phyloP scores from a whole-genome alignment of 208 protist genomes.

The Acanthamoeba lenticulata region DNA sequence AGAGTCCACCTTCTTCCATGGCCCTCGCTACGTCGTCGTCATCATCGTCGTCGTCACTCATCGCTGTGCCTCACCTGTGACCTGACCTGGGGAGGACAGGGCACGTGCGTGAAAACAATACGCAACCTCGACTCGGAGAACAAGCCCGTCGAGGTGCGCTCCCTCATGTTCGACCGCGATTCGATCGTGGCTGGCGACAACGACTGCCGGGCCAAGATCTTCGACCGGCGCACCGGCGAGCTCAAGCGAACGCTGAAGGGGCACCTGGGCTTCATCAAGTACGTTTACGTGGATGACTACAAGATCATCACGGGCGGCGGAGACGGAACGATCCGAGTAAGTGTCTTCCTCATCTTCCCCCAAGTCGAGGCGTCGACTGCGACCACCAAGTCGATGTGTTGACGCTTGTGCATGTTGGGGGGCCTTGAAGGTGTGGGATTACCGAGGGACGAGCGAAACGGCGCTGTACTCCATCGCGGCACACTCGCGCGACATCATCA shows the following conservation, averaged over 20 bases:
- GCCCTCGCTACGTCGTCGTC: background rate
- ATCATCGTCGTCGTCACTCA: background rate
- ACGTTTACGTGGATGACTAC: conserved; percentile 57
- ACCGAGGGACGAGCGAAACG: background rate
- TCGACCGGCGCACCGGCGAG: conserved; percentile 4
- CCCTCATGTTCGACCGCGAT: background rate
- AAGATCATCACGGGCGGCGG: conserved; percentile 33
- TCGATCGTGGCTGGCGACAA: conserved; percentile 44
- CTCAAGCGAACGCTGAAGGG: conserved; percentile 21
- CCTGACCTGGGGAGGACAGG: background rate
- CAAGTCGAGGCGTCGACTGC: background rate
- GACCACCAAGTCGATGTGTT: background rate
- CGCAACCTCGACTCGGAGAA: background rate
- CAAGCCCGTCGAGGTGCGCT: background rate
- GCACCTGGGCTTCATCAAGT: conserved; percentile 57
- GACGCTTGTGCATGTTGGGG: no score
- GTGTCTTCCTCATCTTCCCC: background rate
- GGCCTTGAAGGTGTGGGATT: conserved; percentile 31
- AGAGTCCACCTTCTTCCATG: background rate
- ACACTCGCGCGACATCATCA: conserved; percentile 62
- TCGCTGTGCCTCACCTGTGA: background rate
- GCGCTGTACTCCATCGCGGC: conserved; percentile 48
- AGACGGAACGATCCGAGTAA: background rate
- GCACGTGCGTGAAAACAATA: background rate
- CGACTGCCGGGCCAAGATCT: conserved; percentile 9